Conservation (phyloP, 768 basidiomycete species). For the Thelephora aurantiotincta region DNA sequence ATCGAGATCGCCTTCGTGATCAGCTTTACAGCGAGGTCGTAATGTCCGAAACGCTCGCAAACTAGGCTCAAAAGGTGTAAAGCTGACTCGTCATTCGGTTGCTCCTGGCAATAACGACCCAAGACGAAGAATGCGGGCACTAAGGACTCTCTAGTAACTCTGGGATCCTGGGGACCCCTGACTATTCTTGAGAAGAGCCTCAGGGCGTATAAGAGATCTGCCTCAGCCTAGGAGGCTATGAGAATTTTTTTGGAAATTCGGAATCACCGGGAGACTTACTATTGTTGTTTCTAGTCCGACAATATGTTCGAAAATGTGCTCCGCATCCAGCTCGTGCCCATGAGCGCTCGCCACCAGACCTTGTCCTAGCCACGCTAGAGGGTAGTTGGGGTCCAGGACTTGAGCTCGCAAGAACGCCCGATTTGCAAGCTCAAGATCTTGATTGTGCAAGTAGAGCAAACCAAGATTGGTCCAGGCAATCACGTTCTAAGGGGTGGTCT, state of each 20-base stretch:
- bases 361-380: constrained; percentile 85
- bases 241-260: constrained; percentile 6
- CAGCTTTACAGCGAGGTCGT: constrained; percentile 40
- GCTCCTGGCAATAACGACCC: constrained; percentile 54
- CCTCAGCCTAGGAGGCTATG: constrained; percentile 43
- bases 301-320: constrained; percentile 61
- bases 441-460: constrained; percentile 67
- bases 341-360: constrained; percentile 51
- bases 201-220: constrained; percentile 64
- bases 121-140: constrained; percentile 74
- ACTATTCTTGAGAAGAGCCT: constrained; percentile 35
- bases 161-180: constrained; percentile 7
- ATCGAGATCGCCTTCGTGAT: constrained; percentile 51
- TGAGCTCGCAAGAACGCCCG: constrained; percentile 82
- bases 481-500: constrained; percentile 37
- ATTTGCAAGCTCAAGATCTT: constrained; percentile 71
- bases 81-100: constrained; percentile 57
- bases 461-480: constrained; percentile 80
- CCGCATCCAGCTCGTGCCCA: constrained; percentile 46
- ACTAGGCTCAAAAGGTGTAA: constrained; percentile 76
- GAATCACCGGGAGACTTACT: constrained; percentile 26
- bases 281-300: constrained; percentile 40
- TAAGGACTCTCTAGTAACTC: constrained; percentile 29
- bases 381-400: constrained; percentile 81
- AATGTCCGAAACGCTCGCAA: constrained; percentile 70